Conservation (phyloP, 129 eudicot species). For the Glebionis coronaria region DNA sequence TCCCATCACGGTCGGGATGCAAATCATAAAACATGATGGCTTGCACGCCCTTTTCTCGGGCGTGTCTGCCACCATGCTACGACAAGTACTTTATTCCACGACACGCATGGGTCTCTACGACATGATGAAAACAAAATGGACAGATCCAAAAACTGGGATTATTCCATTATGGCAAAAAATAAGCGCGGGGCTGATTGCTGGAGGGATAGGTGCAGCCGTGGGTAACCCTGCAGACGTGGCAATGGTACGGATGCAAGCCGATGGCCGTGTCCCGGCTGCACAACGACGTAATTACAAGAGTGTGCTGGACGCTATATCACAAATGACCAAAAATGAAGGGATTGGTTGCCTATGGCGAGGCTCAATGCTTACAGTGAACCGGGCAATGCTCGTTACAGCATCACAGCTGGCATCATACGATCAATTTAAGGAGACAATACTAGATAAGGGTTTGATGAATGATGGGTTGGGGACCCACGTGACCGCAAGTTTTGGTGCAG, state of each 20-base stretch:
- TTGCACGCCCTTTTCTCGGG: conserved; percentile 67
- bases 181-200: conserved; percentile 73
- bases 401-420: conserved; percentile 86
- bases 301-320: conserved; percentile 64
- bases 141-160: conserved; percentile 56
- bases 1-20: conserved; percentile 53
- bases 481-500: conserved; percentile 90
- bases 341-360: conserved; percentile 82
- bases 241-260: conserved; percentile 96
- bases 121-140: conserved; percentile 60
- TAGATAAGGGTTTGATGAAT: conserved; percentile 45
- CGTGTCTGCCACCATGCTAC: conserved; percentile 84
- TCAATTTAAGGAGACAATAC: conserved; percentile 65
- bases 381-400: conserved; percentile 90
- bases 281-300: conserved; percentile 73
- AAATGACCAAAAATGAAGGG: conserved; percentile 63
- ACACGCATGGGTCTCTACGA: conserved; percentile 89
- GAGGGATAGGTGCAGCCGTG: conserved; percentile 90
- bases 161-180: conserved; percentile 57
- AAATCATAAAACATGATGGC: conserved; percentile 68
- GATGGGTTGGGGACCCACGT: conserved; percentile 91
- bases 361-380: conserved; percentile 87
- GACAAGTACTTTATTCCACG: conserved; percentile 83
- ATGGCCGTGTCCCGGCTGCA: conserved; percentile 67
- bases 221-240: conserved; percentile 96